Percentiles rank a stretch among this genome's conserved stretches.
These are phyloP conservation scores for Halophytophthora polymorphica DNA, from an alignment of 352 stramenopile species.

Conservation along the genomic window DNA sequence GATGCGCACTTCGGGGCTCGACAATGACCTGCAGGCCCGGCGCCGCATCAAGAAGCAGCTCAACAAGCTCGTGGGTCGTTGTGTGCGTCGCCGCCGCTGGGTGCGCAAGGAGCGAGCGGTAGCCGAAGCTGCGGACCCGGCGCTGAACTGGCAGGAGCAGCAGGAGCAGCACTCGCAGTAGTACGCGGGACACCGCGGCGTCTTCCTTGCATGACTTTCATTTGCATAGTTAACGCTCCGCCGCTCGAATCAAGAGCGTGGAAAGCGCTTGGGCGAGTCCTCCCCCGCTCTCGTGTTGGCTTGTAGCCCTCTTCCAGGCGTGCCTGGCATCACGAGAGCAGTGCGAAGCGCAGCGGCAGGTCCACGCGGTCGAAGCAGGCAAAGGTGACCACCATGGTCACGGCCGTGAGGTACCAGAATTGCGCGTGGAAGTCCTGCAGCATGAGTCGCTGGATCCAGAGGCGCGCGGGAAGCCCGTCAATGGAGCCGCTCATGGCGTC, in stretches of 20 bases:
- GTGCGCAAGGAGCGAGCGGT: conserved; percentile 73
- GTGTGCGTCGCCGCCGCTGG: conserved; percentile 75
- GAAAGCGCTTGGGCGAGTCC: too few species aligned
- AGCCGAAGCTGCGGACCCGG: conserved; percentile 32
- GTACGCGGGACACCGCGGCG: not conserved
- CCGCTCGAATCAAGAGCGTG: conserved; percentile 3
- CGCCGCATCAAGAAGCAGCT: conserved; percentile 76
- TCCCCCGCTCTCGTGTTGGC: conserved; percentile 11
- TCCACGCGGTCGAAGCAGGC: conserved; percentile 81
- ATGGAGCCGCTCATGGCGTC: conserved; percentile 35
- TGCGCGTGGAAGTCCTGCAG: conserved; percentile 81
- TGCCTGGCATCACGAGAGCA: conserved; percentile 34
- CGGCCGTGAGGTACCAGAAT: conserved; percentile 84
- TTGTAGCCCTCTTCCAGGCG: conserved; percentile 9
- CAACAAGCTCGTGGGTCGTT: conserved; percentile 78
- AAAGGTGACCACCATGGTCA: conserved; percentile 82
- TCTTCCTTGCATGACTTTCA: conserved; percentile 18
- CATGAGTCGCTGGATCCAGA: conserved; percentile 87
- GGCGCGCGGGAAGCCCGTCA: conserved; percentile 60
- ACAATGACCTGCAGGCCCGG: conserved; percentile 44
- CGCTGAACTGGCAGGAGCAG: too few species aligned
- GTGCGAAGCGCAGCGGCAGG: conserved; percentile 66
- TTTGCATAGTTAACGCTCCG: conserved; percentile 20
- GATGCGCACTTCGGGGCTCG: conserved; percentile 18
- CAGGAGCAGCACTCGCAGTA: too few species aligned